Percentiles rank a stretch among this genome's conserved stretches.
phyloP scores from a whole-genome alignment of 2,329 filamentous ascomycete species.

The Saccharata proteae region DNA sequence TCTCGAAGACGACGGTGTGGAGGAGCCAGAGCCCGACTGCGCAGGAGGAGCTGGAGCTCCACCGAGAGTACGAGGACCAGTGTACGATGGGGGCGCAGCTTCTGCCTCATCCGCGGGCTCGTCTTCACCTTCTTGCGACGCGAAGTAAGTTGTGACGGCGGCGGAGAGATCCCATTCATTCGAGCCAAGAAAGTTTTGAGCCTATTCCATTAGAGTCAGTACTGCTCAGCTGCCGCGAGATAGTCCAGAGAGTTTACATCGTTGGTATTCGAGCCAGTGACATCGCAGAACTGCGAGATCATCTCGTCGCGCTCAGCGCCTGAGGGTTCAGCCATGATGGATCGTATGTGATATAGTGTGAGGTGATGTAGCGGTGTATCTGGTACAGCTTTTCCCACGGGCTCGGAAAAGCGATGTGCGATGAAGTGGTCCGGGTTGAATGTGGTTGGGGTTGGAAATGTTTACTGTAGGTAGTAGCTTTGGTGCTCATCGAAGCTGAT shows the following conservation, averaged over 20 bases:
- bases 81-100: slow-evolving; percentile 11
- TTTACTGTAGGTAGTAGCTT: no score
- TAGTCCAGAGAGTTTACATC: slow-evolving; percentile 14
- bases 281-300: slow-evolving; percentile 22
- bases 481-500: no score
- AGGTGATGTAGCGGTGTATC: no score
- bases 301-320: slow-evolving; percentile 20
- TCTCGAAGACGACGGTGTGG: slow-evolving; percentile 16
- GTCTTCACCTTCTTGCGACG: slow-evolving; percentile 13
- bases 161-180: slow-evolving; percentile 35
- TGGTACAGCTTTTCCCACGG: no score
- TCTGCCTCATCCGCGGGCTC: slow-evolving; percentile 17
- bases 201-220: slow-evolving; percentile 1
- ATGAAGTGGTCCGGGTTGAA: no score
- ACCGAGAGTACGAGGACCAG: slow-evolving; percentile 18
- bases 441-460: no score
- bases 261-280: slow-evolving; percentile 22
- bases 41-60: slow-evolving; percentile 22
- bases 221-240: background rate
- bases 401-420: no score
- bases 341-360: no score
- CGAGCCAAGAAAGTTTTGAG: slow-evolving; percentile 17
- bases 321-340: slow-evolving; percentile 20
- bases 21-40: slow-evolving; percentile 15
- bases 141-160: slow-evolving; percentile 33